Evolutionary conservation across 176 grass and related monocot species (phyloP).

Genomic region (Avena atlantica): DNA sequence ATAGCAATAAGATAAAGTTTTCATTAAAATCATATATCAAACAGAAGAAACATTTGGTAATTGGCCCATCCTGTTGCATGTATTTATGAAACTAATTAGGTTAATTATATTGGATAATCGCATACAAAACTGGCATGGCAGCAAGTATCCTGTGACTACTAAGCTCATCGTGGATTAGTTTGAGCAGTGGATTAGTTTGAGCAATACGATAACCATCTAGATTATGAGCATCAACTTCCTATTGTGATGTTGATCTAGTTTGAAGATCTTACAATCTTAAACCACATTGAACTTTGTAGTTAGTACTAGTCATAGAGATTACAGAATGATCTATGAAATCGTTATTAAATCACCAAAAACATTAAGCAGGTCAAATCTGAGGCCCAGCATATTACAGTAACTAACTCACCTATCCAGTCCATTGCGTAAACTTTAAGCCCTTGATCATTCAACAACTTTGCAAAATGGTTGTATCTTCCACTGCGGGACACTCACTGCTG

Average conservation of each 20-base stretch:
- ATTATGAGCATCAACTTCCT: slow-evolving; percentile 19
- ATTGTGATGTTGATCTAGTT: neutral
- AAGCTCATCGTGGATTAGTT: neutral
- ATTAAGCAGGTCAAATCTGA: neutral
- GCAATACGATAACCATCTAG: slow-evolving; percentile 8
- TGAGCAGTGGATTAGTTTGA: slow-evolving; percentile 13
- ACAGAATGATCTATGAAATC: slow-evolving; percentile 14
- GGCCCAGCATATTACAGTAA: slow-evolving; percentile 12
- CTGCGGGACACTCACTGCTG: slow-evolving; percentile 52
- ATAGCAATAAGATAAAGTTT: neutral
- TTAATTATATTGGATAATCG: neutral
- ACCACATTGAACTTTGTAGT: slow-evolving; percentile 1
- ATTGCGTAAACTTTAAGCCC: slow-evolving; percentile 95
- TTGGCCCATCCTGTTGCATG: neutral
- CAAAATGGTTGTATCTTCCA: slow-evolving; percentile 89
- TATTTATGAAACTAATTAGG: slow-evolving; percentile 21
- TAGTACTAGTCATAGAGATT: neutral
- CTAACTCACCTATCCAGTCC: slow-evolving; percentile 95
- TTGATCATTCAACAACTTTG: slow-evolving; percentile 84
- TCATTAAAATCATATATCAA: neutral
- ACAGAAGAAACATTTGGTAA: neutral
- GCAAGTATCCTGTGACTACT: neutral
- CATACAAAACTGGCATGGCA: neutral
- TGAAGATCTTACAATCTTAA: slow-evolving; percentile 8
- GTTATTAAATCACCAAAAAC: slow-evolving; percentile 8